Conservation (phyloP, 192 early-diverging fungal species). For the Pilobolus umbonatus region DNA sequence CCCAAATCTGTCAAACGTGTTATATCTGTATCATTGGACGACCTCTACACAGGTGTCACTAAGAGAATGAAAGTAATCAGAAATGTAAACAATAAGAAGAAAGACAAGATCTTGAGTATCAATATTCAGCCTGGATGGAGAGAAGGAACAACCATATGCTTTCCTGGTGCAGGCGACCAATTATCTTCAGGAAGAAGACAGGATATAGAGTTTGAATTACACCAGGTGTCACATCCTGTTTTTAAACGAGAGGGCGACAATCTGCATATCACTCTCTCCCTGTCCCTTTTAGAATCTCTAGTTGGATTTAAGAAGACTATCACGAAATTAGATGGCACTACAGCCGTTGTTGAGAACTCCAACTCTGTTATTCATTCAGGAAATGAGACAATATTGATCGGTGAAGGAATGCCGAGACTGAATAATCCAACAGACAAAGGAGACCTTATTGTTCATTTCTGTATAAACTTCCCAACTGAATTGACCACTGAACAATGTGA, state of each 20-base stretch:
- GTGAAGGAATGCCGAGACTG: conserved; percentile 93
- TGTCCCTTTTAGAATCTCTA: conserved; percentile 76
- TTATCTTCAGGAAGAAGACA: conserved; percentile 66
- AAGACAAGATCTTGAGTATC: conserved; percentile 81
- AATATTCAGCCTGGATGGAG: conserved; percentile 95
- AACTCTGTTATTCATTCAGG: conserved; percentile 64
- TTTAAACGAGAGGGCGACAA: conserved; percentile 90
- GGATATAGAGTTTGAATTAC: conserved; percentile 91
- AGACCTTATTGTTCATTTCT: conserved; percentile 74
- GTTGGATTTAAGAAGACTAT: conserved; percentile 75
- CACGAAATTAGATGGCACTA: conserved; percentile 70
- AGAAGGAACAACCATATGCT: conserved; percentile 94
- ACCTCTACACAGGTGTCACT: conserved; percentile 85
- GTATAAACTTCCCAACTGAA: conserved; percentile 71
- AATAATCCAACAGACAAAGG: conserved; percentile 82
- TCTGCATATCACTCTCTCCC: conserved; percentile 54
- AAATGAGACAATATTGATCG: conserved; percentile 59
- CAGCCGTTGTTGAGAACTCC: conserved; percentile 55
- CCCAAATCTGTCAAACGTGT: conserved; percentile 59
- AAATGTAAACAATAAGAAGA: conserved; percentile 26
- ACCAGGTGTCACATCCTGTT: conserved; percentile 81
- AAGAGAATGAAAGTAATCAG: conserved; percentile 93
- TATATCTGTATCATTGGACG: conserved; percentile 80
- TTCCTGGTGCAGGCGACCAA: conserved; percentile 85
- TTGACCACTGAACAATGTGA: conserved; percentile 70